Base-by-base conservation (phyloP, 2,329 filamentous ascomycete genomes). In the Arthrobotrys conoides region DNA sequence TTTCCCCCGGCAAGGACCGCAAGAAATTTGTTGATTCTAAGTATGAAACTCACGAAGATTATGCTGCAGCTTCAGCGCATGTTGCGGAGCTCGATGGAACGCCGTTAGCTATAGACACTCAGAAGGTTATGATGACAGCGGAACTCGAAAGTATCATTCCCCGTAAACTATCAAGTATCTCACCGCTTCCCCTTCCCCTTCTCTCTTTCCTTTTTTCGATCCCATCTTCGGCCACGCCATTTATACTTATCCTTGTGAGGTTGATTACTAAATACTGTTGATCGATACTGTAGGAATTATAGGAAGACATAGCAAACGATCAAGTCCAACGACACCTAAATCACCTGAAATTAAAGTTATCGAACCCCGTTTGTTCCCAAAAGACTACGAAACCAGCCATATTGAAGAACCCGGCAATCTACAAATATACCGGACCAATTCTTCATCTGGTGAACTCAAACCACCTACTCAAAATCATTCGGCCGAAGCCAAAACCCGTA, bases 111-210 rank as follows among this genome's bases (percentile, higher is more conserved):
- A 61, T 71, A 41, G 73, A 77, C 53, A 71, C 59, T 27, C 73
- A 77, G 53, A 77, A 77, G 49, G 73, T 77, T 48, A 63, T 77
- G 22, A 55, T 77, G 59, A 71, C 73, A 16, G 65, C 73, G 27
- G 73, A 77, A 46, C 51, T 77, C 57, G 57, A 67, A 71, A 71
- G 73, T 55, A 77, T 77, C 36, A 61, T 77, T 46, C 73, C 73
- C 73, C 73, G 67, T 66, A 77, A 71, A 77, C 44, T 77, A 71
- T 71, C 66, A 71, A 77, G 72, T 76, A 76, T n/a, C 49, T 64
- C 64, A 38, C 65, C 57, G 20, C 48, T 51, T 51, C 44, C 49
- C 49, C 48, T 49, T 49, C 18, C 20, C 12, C 38, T 33, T 14
- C 12, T 44, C 5, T 27, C 20, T 27, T 27, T 61, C 36, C 2